Conservation (phyloP, 306 rosid species). For the Echinosophora koreensis region DNA sequence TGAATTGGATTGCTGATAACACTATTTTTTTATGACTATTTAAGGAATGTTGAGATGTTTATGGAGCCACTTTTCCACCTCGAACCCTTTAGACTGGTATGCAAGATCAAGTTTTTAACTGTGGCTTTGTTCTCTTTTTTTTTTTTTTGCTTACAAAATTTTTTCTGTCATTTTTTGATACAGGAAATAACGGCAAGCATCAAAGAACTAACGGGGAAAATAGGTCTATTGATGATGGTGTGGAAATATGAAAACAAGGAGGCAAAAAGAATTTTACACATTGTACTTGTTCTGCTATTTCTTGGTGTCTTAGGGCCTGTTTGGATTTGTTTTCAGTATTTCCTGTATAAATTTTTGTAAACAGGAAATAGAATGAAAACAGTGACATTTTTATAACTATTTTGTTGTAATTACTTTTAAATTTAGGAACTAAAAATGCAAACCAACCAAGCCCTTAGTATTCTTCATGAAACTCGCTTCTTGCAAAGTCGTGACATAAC, state of each 20-base stretch:
- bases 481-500: background rate
- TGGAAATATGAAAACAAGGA: conserved; percentile 24
- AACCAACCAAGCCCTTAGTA: background rate
- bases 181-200: conserved; percentile 44
- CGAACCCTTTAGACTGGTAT: conserved; percentile 64
- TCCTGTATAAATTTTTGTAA: no score
- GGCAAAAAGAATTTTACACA: background rate
- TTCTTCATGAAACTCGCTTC: conserved; percentile 4
- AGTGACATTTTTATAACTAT: no score
- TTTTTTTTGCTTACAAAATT: no score
- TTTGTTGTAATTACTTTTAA: no score
- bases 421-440: no score
- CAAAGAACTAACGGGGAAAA: conserved; percentile 33
- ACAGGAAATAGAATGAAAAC: no score
- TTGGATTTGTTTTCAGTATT: no score
- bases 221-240: background rate
- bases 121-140: no score
- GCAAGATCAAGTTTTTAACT: conserved; percentile 6
- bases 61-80: conserved; percentile 62
- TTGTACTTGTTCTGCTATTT: conserved; percentile 22
- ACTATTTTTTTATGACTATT: background rate
- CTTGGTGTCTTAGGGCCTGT: background rate
- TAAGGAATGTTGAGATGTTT: conserved; percentile 71
- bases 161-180: background rate
- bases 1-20: background rate